phyloP scores from a whole-genome alignment of 441 rosid genomes.

The Syzygium malaccense region DNA sequence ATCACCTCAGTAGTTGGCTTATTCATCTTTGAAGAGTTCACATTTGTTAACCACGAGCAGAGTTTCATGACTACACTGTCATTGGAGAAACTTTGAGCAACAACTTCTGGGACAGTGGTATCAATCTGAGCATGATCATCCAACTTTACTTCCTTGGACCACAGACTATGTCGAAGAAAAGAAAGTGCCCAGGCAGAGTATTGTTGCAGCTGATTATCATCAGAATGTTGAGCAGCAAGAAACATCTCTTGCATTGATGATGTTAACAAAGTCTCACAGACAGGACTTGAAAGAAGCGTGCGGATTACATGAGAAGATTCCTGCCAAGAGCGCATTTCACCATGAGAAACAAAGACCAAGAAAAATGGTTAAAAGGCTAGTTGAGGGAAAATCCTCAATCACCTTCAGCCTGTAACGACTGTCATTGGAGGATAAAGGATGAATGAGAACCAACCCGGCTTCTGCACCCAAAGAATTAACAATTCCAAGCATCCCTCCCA shows the following conservation, averaged over 20 bases:
- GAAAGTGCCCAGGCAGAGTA: constrained; percentile 90
- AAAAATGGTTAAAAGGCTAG: background rate
- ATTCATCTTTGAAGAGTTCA: constrained; percentile 37
- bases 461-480: constrained; percentile 81
- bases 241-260: constrained; percentile 78
- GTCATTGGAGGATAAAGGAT: constrained; percentile 27
- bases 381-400: background rate
- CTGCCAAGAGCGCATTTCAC: constrained; percentile 38
- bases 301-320: constrained; percentile 46
- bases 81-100: constrained; percentile 51
- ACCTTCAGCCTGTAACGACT: constrained; percentile 44
- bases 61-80: constrained; percentile 69
- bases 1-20: constrained; percentile 9
- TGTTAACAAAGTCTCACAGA: constrained; percentile 45
- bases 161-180: constrained; percentile 57
- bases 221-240: constrained; percentile 72
- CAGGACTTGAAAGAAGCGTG: constrained; percentile 53
- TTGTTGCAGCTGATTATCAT: constrained; percentile 61
- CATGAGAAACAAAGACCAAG: constrained; percentile 8
- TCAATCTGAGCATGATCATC: constrained; percentile 22
- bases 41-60: constrained; percentile 48
- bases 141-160: constrained; percentile 43
- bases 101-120: constrained; percentile 26
- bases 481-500: constrained; percentile 92
- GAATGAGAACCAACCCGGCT: constrained; percentile 56